Base-by-base conservation (phyloP, 192 early-diverging fungal species). In the Obelidium mucronatum region DNA sequence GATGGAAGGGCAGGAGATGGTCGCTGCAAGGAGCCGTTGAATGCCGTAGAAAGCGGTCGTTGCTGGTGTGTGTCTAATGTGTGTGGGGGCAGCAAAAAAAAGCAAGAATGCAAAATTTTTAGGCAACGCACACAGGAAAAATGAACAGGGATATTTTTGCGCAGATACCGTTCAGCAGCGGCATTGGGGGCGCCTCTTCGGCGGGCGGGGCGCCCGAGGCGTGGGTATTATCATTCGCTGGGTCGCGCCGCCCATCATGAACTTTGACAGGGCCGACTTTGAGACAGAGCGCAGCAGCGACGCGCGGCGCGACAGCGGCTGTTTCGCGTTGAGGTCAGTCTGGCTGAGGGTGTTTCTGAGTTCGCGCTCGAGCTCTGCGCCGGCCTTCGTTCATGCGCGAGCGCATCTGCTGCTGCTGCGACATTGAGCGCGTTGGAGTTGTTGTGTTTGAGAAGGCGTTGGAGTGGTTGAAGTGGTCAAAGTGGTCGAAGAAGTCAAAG, bases 341-440 rank as follows among this genome's bases (percentile, higher is more conserved):
- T 52, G 66, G 31, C 4, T 24, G 6, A 68, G 22, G 39, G 66
- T 44, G 28, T 68, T 68, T 30, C 48, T 42, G 24, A 68, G 44
- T 51, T 68, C 66, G 4, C 66, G 48, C 30, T 68, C 66, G 24
- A 68, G 39, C 51, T 68, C 28, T 51, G 62, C 62, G 24, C 31
- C 31, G 15, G 62, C 39, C 15, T 39, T 64, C 62, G 56, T 8
- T 59, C 26, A 59, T 59, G 8, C 26, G 24, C 8, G 39, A 34
- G 22, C 31, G 62, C 30, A 30, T 8, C 30, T 17, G 63, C 31
- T 65, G 63, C 39, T 65, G 63, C n/a, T n/a, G n/a, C n/a, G n/a
- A n/a, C n/a, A n/a, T 65, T 6, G 28, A 26, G 37, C 4, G 13
- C 13, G 63, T 17, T 59, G 56, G 62, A 34, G 62, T 35, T 64